A percentile compares a stretch with the other conserved stretches of the same genome.
phyloP scores from a whole-genome alignment of 208 protist genomes.

The Leptomonas seymouri region DNA sequence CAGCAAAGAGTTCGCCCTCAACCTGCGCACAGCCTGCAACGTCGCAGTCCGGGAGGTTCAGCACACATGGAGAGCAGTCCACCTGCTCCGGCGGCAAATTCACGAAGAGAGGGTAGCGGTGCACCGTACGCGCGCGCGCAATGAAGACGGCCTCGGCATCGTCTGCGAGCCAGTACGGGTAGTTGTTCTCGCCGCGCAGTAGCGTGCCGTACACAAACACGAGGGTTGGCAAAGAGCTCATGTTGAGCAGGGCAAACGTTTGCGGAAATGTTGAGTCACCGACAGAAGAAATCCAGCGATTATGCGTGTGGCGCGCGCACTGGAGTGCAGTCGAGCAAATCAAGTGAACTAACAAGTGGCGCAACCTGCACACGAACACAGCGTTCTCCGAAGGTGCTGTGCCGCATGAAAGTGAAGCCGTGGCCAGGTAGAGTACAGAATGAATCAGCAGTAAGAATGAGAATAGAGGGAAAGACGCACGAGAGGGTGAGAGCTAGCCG shows the following conservation, averaged over 20 bases:
- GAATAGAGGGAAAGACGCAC: too few relatives aligned
- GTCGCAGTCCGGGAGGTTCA: conserved; percentile 42
- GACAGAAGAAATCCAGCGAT: background rate
- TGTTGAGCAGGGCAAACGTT: background rate
- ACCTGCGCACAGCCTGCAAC: conserved; percentile 38
- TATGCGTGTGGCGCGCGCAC: too few relatives aligned
- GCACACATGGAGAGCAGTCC: conserved; percentile 57
- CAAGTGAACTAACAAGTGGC: background rate
- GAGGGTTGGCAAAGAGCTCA: conserved; percentile 29
- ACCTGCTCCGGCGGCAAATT: conserved; percentile 42
- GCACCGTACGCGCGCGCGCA: conserved; percentile 38
- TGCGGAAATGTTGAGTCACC: background rate
- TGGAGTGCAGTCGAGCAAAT: too few relatives aligned
- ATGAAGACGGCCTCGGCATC: conserved; percentile 50
- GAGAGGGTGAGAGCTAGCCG: too few relatives aligned
- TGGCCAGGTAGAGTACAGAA: background rate
- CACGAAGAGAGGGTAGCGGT: conserved; percentile 68
- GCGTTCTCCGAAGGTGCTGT: too few relatives aligned
- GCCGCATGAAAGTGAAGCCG: too few relatives aligned
- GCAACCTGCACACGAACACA: too few relatives aligned
- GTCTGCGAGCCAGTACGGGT: conserved; percentile 69
- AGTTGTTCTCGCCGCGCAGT: conserved; percentile 69
- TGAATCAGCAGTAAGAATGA: background rate
- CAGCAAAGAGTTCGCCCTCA: conserved; percentile 64
- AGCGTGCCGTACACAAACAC: conserved; percentile 81